phyloP scores from a whole-genome alignment of 805 yeast genomes.

The Monosporozyma aerobia region DNA sequence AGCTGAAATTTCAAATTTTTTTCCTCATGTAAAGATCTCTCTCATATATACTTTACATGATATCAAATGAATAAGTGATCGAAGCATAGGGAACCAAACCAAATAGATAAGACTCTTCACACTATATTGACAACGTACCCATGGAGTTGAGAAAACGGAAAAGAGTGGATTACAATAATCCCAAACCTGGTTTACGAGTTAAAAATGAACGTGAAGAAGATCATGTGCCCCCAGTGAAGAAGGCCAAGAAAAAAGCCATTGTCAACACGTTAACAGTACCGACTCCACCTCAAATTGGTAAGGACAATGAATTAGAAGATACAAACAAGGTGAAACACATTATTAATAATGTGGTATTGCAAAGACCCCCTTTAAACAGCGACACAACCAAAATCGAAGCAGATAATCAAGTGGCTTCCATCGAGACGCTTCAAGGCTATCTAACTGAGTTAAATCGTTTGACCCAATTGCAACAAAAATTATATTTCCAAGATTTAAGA shows the following conservation, averaged over 20 bases:
- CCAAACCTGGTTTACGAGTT: background rate
- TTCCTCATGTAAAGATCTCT: background rate
- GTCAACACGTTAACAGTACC: background rate
- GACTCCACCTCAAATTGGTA: background rate
- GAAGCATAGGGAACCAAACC: background rate
- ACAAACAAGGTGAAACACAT: background rate
- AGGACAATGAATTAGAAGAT: background rate
- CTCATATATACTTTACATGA: no score
- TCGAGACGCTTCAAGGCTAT: background rate
- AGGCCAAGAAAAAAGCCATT: background rate
- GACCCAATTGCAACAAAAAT: slow-evolving; percentile 9
- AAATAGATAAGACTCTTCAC: background rate
- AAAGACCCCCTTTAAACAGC: slow-evolving; percentile 2
- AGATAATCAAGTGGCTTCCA: background rate
- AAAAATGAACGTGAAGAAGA: background rate
- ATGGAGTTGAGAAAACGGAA: slow-evolving; percentile 9
- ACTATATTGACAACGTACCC: background rate
- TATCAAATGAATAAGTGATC: background rate
- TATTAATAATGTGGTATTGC: background rate
- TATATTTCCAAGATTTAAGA: slow-evolving; percentile 12
- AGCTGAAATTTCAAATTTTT: background rate
- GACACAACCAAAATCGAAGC: background rate
- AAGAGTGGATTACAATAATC: slow-evolving; percentile 8
- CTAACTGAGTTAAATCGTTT: slow-evolving; percentile 5
- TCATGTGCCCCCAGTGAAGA: background rate